These are phyloP conservation scores for Pinus albicaulis DNA, from an alignment of 75 land plant genomes.

Conservation along the genomic window DNA sequence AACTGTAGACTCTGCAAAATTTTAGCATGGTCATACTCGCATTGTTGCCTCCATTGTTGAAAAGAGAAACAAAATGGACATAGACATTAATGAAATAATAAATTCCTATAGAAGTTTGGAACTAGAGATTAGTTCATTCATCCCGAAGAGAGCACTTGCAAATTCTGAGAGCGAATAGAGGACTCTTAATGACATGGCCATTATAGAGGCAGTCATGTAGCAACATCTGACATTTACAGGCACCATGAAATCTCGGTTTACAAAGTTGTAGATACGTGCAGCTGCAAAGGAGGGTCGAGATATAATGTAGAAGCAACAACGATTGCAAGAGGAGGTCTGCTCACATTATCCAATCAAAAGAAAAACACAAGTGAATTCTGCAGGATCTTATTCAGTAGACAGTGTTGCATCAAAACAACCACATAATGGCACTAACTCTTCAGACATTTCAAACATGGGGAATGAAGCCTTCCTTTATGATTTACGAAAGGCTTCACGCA, in stretches of 20 bases:
- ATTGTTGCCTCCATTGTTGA: neutral
- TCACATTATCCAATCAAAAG: neutral
- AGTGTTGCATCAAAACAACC: constrained; percentile 1
- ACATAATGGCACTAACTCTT: neutral
- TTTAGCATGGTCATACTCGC: neutral
- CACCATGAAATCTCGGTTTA: constrained; percentile 51
- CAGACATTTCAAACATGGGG: neutral
- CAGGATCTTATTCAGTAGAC: neutral
- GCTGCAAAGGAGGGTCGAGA: too few relatives aligned
- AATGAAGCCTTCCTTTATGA: constrained; percentile 22
- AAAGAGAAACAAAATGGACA: neutral
- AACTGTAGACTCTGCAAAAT: neutral
- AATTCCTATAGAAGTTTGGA: constrained; percentile 15
- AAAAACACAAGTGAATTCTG: neutral
- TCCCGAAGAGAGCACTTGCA: constrained; percentile 15
- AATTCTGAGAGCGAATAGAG: neutral
- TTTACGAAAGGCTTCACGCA: constrained; percentile 34
- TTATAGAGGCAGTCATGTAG: constrained; percentile 26
- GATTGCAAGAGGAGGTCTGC: constrained; percentile 25
- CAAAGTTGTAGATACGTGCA: constrained; percentile 43
- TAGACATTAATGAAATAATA: neutral
- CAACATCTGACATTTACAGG: constrained; percentile 36
- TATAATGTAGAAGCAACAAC: constrained; percentile 27
- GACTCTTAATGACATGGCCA: constrained; percentile 15
- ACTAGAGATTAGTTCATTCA: constrained; percentile 21